Evolutionary conservation across 495 filamentous ascomycete genomes (phyloP), one percentile per base, ranked within the genome.

Genomic region (Amorphotheca resinae): DNA sequence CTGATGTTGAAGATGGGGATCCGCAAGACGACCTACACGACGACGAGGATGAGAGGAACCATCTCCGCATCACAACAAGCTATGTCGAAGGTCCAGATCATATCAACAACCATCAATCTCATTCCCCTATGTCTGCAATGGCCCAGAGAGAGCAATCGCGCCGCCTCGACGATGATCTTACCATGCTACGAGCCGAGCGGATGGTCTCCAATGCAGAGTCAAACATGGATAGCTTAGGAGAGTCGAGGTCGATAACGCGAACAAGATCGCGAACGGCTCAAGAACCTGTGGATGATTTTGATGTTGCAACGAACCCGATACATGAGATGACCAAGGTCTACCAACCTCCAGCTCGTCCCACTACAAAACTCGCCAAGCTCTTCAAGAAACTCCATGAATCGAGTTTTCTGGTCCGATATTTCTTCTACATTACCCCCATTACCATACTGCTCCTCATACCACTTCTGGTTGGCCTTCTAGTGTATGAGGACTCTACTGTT

Each of bases 371-470:
- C 20, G 70, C 73, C 2, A 70, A 72, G 43, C 66, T 80, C 37
- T 66, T 81, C 44, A 81, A 82, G 51, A 69, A 53, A 8, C 65
- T 84, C 32, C 72, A 83, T 41, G 67, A 74, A 34, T 76, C 76
- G 0, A 80, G 73, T 47, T 80, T 76, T 49, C 58, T 91, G 28
- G 55, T 94, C 41, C 80, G 91, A 38, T 98, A 93, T 51, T 69
- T 95, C 48, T 74, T 82, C 32, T 95, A 98, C 55, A 87, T 93
- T 51, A 65, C 78, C 2, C 91, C 91, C 0, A 40, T 89, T 2
- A 77, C 76, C 12, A 42, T 80, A 7, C 61, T 95, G 9, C 62
- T 98, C 20, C 61, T 95, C 42, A 75, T 93, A 26, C 91, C 91
- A 0, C 59, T 93, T 33, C 70, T 98, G 3, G 60, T 98, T 22